These are phyloP conservation scores for Fusarium marasasianum DNA, from an alignment of 2,329 filamentous ascomycete species.

Conservation along the genomic window DNA sequence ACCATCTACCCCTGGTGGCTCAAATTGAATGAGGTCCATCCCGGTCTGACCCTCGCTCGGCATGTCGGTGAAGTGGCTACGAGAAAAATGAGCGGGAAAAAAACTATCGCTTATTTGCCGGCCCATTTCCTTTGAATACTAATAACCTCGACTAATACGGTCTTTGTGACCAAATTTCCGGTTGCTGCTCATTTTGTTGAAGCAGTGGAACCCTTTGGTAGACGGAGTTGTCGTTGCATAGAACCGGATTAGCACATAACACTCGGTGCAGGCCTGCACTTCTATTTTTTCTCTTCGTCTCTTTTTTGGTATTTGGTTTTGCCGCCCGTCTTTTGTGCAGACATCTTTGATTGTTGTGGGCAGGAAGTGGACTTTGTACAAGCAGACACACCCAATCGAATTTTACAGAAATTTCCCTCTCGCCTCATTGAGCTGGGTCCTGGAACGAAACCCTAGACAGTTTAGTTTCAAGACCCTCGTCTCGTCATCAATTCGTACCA, in stretches of 20 bases:
- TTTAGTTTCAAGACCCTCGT: constrained; percentile 34
- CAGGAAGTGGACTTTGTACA: constrained; percentile 42
- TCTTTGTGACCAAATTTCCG: background rate
- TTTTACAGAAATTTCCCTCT: constrained; percentile 29
- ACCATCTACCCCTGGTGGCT: background rate
- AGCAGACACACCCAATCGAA: constrained; percentile 45
- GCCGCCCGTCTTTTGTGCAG: constrained; percentile 5
- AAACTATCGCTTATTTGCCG: constrained; percentile 5
- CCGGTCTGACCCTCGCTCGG: background rate
- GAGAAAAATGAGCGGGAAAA: constrained; percentile 27
- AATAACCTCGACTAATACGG: constrained; percentile 27
- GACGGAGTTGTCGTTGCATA: constrained; percentile 8
- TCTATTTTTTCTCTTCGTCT: constrained; percentile 5
- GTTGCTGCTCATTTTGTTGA: constrained; percentile 6
- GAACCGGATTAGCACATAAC: constrained; percentile 8
- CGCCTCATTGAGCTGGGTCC: constrained; percentile 29
- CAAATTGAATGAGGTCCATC: background rate
- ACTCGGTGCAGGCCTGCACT: constrained; percentile 11
- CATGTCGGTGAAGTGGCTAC: constrained; percentile 20
- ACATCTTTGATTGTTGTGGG: constrained; percentile 40
- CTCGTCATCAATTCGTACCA: constrained; percentile 27
- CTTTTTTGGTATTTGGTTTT: background rate
- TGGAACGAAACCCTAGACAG: constrained; percentile 34
- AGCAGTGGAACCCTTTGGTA: background rate
- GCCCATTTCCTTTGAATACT: constrained; percentile 11